Conservation (phyloP, 805 yeast species). For the Candida boidinii region DNA sequence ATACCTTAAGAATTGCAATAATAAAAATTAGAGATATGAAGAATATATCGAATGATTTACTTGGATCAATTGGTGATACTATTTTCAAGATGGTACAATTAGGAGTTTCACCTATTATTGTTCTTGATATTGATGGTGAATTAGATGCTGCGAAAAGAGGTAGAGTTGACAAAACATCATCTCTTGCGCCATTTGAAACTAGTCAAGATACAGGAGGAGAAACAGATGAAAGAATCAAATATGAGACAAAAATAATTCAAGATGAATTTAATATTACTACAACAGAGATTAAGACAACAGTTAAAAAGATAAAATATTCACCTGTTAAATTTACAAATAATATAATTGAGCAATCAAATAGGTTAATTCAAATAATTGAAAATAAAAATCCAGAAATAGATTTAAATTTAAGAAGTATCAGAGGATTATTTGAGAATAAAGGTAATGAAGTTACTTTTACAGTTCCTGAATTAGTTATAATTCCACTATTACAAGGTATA, state of each 20-base stretch:
- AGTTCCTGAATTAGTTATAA: conserved; percentile 29
- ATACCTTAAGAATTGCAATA: conserved; percentile 45
- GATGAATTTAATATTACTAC: too few relatives aligned
- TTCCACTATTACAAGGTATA: conserved; percentile 33
- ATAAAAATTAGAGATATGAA: conserved; percentile 39
- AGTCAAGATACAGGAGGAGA: too few relatives aligned
- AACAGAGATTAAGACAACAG: neutral
- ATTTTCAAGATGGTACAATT: conserved; percentile 44
- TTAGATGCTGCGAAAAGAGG: neutral
- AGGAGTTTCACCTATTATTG: conserved; percentile 69
- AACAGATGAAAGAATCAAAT: too few relatives aligned
- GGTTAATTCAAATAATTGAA: conserved; percentile 13
- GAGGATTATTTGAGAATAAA: conserved; percentile 26
- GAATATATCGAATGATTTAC: conserved; percentile 21
- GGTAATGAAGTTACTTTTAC: conserved; percentile 14
- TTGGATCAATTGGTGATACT: conserved; percentile 47
- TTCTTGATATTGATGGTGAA: conserved; percentile 37
- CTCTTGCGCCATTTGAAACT: neutral
- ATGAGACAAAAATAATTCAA: too few relatives aligned
- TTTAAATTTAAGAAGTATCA: conserved; percentile 21
- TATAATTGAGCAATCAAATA: conserved; percentile 14
- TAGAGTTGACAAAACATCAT: too few relatives aligned
- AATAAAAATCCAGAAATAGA: conserved; percentile 7
- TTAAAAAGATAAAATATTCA: conserved; percentile 1
- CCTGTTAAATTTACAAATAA: conserved; percentile 9